A percentile compares a stretch with the other conserved stretches of the same genome.
phyloP scores from a whole-genome alignment of 2,329 filamentous ascomycete genomes.

The Colletotrichum theobromicola region DNA sequence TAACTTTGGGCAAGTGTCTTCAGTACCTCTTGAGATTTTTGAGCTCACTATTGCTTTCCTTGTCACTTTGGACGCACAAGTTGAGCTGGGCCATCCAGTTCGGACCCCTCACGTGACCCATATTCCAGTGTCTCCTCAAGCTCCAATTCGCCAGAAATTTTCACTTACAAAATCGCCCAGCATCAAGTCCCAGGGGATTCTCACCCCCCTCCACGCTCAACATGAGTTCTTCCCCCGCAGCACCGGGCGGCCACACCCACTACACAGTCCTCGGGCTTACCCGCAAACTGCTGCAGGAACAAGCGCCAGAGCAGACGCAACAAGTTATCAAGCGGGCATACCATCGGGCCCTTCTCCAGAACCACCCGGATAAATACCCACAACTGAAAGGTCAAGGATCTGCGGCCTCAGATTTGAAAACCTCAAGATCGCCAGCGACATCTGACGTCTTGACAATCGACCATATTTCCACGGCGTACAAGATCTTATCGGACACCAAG shows the following conservation, averaged over 20 bases:
- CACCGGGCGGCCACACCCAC: conserved; percentile 47
- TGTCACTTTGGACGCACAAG: neutral
- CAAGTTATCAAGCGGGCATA: conserved; percentile 67
- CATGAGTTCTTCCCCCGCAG: conserved; percentile 17
- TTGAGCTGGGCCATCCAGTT: neutral
- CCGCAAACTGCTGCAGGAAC: conserved; percentile 48
- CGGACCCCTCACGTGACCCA: conserved; percentile 15
- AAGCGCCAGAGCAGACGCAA: conserved; percentile 40
- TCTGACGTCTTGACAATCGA: conserved; percentile 57
- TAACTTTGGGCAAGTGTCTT: neutral
- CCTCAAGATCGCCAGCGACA: conserved; percentile 6
- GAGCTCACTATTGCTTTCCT: neutral
- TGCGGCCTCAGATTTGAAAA: neutral
- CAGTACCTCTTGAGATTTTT: neutral
- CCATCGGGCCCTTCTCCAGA: conserved; percentile 65
- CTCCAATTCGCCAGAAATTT: conserved; percentile 16
- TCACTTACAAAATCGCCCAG: neutral
- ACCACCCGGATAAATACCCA: conserved; percentile 67
- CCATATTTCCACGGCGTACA: conserved; percentile 67
- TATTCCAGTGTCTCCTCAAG: neutral
- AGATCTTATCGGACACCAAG: conserved; percentile 55
- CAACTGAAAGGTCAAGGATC: conserved; percentile 2
- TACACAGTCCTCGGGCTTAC: conserved; percentile 67
- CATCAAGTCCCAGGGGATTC: conserved; percentile 20
- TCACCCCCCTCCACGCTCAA: neutral